Evolutionary conservation across 2,329 filamentous ascomycete genomes (phyloP).

Genomic region (Fusarium secorum): DNA sequence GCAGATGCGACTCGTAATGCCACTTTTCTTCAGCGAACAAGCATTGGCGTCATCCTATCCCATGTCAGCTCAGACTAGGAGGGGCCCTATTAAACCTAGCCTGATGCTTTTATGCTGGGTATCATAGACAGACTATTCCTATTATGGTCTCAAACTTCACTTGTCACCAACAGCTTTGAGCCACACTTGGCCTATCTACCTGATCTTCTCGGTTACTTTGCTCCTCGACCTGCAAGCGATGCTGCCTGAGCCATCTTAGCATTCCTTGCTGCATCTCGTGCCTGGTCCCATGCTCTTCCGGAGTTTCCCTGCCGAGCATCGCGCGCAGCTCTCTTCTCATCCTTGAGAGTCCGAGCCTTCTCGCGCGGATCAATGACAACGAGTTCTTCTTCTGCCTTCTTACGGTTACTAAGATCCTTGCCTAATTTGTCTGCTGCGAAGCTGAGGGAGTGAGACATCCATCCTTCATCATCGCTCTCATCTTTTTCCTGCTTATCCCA

Average conservation of each 20-base stretch:
- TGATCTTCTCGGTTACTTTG: constrained; percentile 50
- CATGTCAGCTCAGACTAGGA: constrained; percentile 6
- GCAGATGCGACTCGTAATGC: constrained; percentile 24
- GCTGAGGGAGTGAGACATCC: constrained; percentile 85
- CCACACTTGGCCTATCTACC: constrained; percentile 8
- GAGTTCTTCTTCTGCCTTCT: constrained; percentile 88
- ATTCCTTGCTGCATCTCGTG: constrained; percentile 59
- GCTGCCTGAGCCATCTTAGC: constrained; percentile 62
- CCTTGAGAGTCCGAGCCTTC: constrained; percentile 76
- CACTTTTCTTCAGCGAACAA: constrained; percentile 25
- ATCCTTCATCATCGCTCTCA: constrained; percentile 71
- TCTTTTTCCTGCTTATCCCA: constrained; percentile 75
- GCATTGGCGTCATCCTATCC: constrained; percentile 20
- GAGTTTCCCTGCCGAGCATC: constrained; percentile 62
- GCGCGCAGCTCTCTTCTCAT: constrained; percentile 67
- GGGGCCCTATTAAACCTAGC: constrained; percentile 22
- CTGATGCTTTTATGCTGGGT: constrained; percentile 25
- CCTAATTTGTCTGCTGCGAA: constrained; percentile 91
- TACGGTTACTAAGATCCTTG: constrained; percentile 90
- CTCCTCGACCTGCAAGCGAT: constrained; percentile 64
- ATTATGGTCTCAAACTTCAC: constrained; percentile 12
- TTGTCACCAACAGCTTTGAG: constrained; percentile 7
- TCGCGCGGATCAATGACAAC: constrained; percentile 93
- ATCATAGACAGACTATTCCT: constrained; percentile 31
- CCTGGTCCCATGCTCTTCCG: constrained; percentile 65